Base-by-base conservation (phyloP, 2,329 filamentous ascomycete species). In the Nemania sp. region DNA sequence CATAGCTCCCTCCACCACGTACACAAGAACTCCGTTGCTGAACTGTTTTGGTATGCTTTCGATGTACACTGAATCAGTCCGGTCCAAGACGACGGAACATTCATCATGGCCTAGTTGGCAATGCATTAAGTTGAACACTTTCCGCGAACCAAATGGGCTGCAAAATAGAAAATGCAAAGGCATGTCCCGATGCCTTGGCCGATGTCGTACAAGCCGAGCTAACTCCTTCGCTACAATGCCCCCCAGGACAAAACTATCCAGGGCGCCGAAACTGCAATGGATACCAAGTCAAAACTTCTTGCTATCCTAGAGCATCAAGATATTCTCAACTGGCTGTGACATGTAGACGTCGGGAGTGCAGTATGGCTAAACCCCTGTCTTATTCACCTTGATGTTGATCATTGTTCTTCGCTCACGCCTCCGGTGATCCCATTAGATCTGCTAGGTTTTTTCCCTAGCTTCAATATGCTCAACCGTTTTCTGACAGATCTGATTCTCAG, bases 381-480 rank as follows among this genome's bases (percentile, higher is more conserved):
- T 52, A 1, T 42, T 39, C 40, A 12, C 18, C 21, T 18, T 45
- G 11, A 7, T 56, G 21, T 50, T 13, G n/a, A 34, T 59, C 21
- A 69, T 77, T 78, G 83, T 73, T 86, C 83, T 72, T 86, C 83
- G 56, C 84, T 79, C 63, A 86, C 72, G 65, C 81, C 82, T 54
- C 78, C 79, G 83, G 85, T 85, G 62, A 77, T 71, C 29, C 75
- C 79, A 62, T 74, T 80, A 50, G 74, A 78, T 73, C 86, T 88
- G 71, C 83, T 86, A 47, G 79, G 79, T 77, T 90, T 91, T 73
- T 87, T 88, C 32, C 89, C 88, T 52, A 92, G 81, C 73, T 89
- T 90, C 70, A 96, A 80, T 69, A 92, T 80, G 73, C 90, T 95
- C 66, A 96, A 80, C 70, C 92, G 79, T 78, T 92, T 94, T 76